Base-by-base conservation (phyloP, 2,329 filamentous ascomycete species). In the Aspergillus tanneri region DNA sequence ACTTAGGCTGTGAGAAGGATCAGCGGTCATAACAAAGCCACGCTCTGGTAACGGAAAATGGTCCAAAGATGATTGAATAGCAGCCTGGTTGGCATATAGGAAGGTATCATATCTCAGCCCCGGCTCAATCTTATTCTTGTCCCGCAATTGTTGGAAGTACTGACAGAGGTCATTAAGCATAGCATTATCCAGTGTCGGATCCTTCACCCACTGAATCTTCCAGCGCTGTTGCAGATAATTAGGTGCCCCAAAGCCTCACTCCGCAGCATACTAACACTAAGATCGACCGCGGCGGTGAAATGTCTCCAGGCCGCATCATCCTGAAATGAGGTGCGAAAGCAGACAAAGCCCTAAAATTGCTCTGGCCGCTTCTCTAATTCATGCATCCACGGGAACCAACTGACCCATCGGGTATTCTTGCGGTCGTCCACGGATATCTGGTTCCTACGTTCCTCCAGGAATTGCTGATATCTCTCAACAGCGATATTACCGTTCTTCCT, bases 41-140 rank as follows among this genome's bases (percentile, higher is more conserved):
- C 37, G 35, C 18, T 38, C 35, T 38, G 35, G 35, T 21, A 40
- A 19, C 11, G 37, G 37, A 27, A 24, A 23, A 40, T 40, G 37
- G 19, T 40, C 37, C 5, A 24, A 7, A n/a, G 19, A 40, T 6
- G 37, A 40, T 25, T 40, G 19, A n/a, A 40, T 24, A 25, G 37
- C 37, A 12, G 2, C 18, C 10, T 25, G 9, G 4, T 40, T 25
- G 19, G 19, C 37, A 40, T 24, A n/a, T 7, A 40, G 22, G 22
- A 40, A 40, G 19, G 21, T 22, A 27, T 40, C 37, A n/a, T 25
- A 23, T n/a, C 37, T 18, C 4, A 40, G 14, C 10, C 22, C 37
- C 6, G 9, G 10, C 35, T 10, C 9, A 7, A 40, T 25, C 16
- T 40, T 40, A 22, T 22, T 22, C 16, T 40, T 11, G 24, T 40